Evolutionary conservation across 2,329 filamentous ascomycete species (phyloP).

Genomic region (Epichloe glyceriae): DNA sequence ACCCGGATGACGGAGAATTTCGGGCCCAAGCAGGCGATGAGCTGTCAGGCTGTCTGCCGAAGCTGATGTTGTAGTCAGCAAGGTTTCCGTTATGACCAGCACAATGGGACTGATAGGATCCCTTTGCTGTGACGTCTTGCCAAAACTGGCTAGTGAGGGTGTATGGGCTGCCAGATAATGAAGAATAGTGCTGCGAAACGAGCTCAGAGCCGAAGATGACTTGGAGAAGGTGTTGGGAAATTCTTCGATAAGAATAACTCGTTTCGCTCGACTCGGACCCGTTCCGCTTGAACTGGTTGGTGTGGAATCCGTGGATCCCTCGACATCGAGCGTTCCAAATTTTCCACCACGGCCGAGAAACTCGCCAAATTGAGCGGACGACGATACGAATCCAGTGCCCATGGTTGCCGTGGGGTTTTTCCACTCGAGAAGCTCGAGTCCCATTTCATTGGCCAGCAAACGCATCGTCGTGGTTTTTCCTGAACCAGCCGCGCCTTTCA

Average conservation of each 20-base stretch:
- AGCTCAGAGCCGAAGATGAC: slow-evolving; percentile 48
- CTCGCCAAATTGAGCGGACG: slow-evolving; percentile 76
- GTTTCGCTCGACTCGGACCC: slow-evolving; percentile 18
- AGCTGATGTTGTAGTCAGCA: slow-evolving; percentile 73
- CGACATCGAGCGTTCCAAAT: slow-evolving; percentile 56
- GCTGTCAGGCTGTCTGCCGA: slow-evolving; percentile 86
- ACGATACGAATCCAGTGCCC: slow-evolving; percentile 51
- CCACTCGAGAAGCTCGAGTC: slow-evolving; percentile 76
- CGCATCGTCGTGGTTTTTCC: slow-evolving; percentile 84
- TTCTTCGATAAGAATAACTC: slow-evolving; percentile 66
- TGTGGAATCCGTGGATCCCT: slow-evolving; percentile 17
- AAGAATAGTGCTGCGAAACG: slow-evolving; percentile 64
- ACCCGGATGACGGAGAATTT: slow-evolving; percentile 70
- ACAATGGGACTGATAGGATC: slow-evolving; percentile 59
- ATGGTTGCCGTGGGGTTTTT: slow-evolving; percentile 59
- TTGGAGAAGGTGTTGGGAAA: slow-evolving; percentile 65
- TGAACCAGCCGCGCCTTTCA: slow-evolving; percentile 83
- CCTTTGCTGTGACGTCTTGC: slow-evolving; percentile 22
- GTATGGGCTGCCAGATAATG: slow-evolving; percentile 60
- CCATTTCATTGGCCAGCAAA: slow-evolving; percentile 65
- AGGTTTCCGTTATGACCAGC: slow-evolving; percentile 82
- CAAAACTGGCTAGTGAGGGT: slow-evolving; percentile 38
- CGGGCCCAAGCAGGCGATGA: slow-evolving; percentile 75
- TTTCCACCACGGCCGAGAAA: slow-evolving; percentile 73
- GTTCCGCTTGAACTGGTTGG: slow-evolving; percentile 10